Evolutionary conservation across 805 yeast species (phyloP).

Genomic region (Ogataea minuta): DNA sequence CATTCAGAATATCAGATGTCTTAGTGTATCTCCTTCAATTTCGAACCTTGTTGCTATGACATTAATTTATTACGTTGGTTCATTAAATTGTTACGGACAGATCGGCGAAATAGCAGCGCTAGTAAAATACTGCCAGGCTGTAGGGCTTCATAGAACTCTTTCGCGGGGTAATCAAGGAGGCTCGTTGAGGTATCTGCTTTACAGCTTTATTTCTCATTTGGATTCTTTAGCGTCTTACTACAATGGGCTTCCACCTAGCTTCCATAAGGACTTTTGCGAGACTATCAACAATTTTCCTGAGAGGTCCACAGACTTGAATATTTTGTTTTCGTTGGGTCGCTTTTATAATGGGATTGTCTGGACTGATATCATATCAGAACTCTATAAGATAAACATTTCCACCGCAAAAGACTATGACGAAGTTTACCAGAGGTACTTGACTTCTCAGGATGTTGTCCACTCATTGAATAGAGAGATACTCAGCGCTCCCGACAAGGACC

Average conservation of each 20-base stretch:
- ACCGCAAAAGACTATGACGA: slow-evolving; percentile 5
- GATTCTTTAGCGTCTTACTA: slow-evolving; percentile 25
- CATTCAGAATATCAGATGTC: slow-evolving; percentile 20
- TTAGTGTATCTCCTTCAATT: slow-evolving; percentile 21
- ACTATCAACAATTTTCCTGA: slow-evolving; percentile 15
- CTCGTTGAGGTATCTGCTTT: slow-evolving; percentile 20
- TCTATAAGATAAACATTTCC: slow-evolving; percentile 18
- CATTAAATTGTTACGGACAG: slow-evolving; percentile 21
- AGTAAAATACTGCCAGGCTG: slow-evolving; percentile 17
- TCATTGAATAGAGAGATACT: slow-evolving; percentile 11
- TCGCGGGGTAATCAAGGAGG: slow-evolving; percentile 5
- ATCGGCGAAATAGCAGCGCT: slow-evolving; percentile 17
- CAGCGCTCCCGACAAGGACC: not conserved
- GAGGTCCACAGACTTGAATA: slow-evolving; percentile 6
- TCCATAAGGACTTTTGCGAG: slow-evolving; percentile 19
- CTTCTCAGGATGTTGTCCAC: slow-evolving; percentile 12
- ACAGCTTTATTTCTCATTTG: slow-evolving; percentile 23
- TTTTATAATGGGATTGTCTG: slow-evolving; percentile 21
- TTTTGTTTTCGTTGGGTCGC: slow-evolving; percentile 17
- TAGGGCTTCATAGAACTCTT: slow-evolving; percentile 23
- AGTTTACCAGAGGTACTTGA: slow-evolving; percentile 9
- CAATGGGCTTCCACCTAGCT: slow-evolving; percentile 23
- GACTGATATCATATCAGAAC: slow-evolving; percentile 17
- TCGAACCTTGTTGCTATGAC: slow-evolving; percentile 19
- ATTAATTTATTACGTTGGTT: slow-evolving; percentile 22